Evolutionary conservation across 495 filamentous ascomycete species (phyloP), one percentile per base, ranked within the genome.

Genomic region (Daldinia caldariorum): DNA sequence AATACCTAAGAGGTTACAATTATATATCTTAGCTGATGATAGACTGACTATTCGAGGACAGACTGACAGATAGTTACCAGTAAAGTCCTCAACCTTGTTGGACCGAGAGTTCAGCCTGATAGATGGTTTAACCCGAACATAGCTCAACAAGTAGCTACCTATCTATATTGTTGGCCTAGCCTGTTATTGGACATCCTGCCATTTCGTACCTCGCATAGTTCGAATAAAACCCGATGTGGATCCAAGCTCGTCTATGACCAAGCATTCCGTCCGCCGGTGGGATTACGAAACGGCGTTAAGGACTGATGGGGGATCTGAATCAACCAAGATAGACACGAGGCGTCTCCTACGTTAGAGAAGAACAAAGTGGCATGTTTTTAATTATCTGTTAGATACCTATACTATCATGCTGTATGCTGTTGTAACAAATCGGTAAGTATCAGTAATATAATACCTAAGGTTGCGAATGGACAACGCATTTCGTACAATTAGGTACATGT

Each of bases 231-330:
- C 49, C 29, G 16, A 63, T 69, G 69, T 71, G 69, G 69, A 67
- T 29, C 61, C 57, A 32, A 10, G 45, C 45, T 41, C 29, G 59
- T 63, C 45, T 13, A 13, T 35, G 32, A 53, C 63, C 59, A 72
- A 67, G 59, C 69, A 64, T 60, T 22, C 35, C 10, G 49, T 34
- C 50, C 43, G 43, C 35, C 38, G 64, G 64, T 64, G 69, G 69
- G 32, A 63, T 57, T 68, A 61, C 69, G 69, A 72, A 72, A 72
- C 69, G 43, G 41, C 59, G 16, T 67, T 60, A 54, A 67, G 55
- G 64, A 43, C 55, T 50, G 54, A 72, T 32, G 69, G 69, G 64
- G 13, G 49, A 67, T 72, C 60, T 72, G 69, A 72, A 72, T 71
- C 69, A 71, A 60, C 64, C 69, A 67, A 67, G 60, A 67, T 61